phyloP scores from a whole-genome alignment of 352 stramenopile genomes.

The Globisporangium paddicum region DNA sequence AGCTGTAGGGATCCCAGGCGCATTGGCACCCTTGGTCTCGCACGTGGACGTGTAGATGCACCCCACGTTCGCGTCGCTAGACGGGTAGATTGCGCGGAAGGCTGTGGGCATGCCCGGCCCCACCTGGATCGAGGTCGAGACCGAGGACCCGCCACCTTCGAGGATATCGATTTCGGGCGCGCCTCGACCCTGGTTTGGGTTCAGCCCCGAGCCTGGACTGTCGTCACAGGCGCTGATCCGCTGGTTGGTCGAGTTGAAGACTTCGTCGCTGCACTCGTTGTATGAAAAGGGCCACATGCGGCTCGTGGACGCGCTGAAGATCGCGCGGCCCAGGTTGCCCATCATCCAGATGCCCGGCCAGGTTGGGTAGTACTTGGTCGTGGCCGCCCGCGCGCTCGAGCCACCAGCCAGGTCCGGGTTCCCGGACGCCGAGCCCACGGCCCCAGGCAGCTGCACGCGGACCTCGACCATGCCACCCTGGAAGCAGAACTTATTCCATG shows the following conservation, averaged over 20 bases:
- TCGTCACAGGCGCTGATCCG: slow-evolving; percentile 87
- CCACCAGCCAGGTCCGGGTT: slow-evolving; percentile 72
- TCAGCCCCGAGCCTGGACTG: slow-evolving; percentile 89
- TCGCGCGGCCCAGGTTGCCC: too few species aligned
- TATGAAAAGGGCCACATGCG: slow-evolving; percentile 96
- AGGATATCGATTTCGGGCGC: slow-evolving; percentile 96
- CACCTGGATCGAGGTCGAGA: slow-evolving; percentile 73
- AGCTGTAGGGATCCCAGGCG: slow-evolving; percentile 37
- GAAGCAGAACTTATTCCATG: slow-evolving; percentile 95
- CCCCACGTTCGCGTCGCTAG: slow-evolving; percentile 15
- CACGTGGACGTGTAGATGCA: slow-evolving; percentile 43
- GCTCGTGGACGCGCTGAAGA: too few species aligned
- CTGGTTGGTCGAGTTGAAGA: slow-evolving; percentile 68
- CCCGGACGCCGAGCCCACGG: slow-evolving; percentile 48
- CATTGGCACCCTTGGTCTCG: slow-evolving; percentile 40
- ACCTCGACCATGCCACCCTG: slow-evolving; percentile 90
- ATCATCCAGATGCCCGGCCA: too few species aligned
- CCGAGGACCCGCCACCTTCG: slow-evolving; percentile 70
- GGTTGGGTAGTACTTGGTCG: slow-evolving; percentile 52
- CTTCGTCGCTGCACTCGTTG: slow-evolving; percentile 85
- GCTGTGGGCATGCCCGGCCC: slow-evolving; percentile 31
- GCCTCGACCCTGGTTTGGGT: too few species aligned
- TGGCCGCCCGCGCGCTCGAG: slow-evolving; percentile 37
- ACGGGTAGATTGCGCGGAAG: background rate
- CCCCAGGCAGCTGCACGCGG: slow-evolving; percentile 81